These are phyloP conservation scores for Apiospora aurea DNA, from an alignment of 2,329 filamentous ascomycete genomes.

Conservation along the genomic window DNA sequence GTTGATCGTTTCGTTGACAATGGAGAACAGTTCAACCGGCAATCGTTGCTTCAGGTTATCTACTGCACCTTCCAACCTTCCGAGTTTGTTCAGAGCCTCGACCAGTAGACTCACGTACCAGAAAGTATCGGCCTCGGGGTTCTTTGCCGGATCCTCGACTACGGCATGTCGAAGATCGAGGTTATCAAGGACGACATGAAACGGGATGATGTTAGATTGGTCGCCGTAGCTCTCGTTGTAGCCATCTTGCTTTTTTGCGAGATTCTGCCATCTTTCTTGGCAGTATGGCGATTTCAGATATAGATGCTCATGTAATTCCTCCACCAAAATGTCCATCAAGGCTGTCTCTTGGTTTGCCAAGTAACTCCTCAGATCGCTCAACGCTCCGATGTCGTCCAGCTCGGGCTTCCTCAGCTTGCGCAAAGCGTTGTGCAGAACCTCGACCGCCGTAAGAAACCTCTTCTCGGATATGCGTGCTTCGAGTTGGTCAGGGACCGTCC, in stretches of 20 bases:
- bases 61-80: constrained; percentile 82
- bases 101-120: constrained; percentile 88
- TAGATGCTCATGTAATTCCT: constrained; percentile 95
- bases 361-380: constrained; percentile 86
- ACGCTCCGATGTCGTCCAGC: constrained; percentile 87
- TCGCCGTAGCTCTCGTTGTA: constrained; percentile 58
- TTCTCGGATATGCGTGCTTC: constrained; percentile 97
- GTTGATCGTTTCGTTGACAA: constrained; percentile 93
- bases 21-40: constrained; percentile 90
- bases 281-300: constrained; percentile 98
- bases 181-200: constrained; percentile 65
- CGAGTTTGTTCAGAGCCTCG: constrained; percentile 89
- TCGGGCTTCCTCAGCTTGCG: constrained; percentile 85
- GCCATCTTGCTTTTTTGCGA: constrained; percentile 71
- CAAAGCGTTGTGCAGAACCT: constrained; percentile 87
- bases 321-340: constrained; percentile 93
- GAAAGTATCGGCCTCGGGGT: constrained; percentile 95
- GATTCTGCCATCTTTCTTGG: constrained; percentile 90
- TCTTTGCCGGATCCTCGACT: constrained; percentile 88
- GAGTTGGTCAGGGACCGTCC: constrained; percentile 87
- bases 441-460: constrained; percentile 89
- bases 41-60: constrained; percentile 91
- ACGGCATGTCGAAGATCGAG: constrained; percentile 68
- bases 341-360: constrained; percentile 92
- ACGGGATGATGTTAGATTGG: constrained; percentile 55